A percentile compares a stretch with the other conserved stretches of the same genome.
Conservation (phyloP, 805 yeast genomes). For the Danielia oregonensis region DNA sequence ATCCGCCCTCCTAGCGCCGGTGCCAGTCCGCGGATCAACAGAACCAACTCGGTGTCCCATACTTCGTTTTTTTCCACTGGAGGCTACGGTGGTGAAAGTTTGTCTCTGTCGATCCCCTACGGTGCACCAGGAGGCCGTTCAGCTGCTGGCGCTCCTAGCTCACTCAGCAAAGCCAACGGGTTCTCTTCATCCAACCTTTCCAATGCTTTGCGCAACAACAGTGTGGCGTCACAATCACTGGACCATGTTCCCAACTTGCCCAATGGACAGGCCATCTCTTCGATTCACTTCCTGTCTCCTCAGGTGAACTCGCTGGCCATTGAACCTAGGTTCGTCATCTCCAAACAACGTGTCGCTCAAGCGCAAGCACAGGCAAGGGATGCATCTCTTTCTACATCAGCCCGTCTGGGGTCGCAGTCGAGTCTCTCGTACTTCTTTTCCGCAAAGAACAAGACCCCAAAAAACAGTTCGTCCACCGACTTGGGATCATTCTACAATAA, state of each 20-base stretch:
- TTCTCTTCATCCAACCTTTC: slow-evolving; percentile 10
- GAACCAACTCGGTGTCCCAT: slow-evolving; percentile 39
- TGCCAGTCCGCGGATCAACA: slow-evolving; percentile 39
- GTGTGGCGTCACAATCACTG: slow-evolving; percentile 10
- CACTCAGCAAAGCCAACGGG: slow-evolving; percentile 6
- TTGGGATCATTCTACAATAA: slow-evolving; percentile 41
- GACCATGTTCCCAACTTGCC: slow-evolving; percentile 47
- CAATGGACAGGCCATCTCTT: slow-evolving; percentile 55
- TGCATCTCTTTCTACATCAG: slow-evolving; percentile 27
- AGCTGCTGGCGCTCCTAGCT: slow-evolving; percentile 5
- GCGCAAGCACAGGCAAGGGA: slow-evolving; percentile 29
- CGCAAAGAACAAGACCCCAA: slow-evolving; percentile 33
- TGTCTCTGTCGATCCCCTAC: slow-evolving; percentile 64
- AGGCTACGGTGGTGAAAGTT: slow-evolving; percentile 36
- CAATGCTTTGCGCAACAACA: slow-evolving; percentile 10
- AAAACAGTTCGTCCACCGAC: slow-evolving; percentile 33
- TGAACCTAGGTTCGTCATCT: slow-evolving; percentile 84
- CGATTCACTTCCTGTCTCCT: slow-evolving; percentile 71
- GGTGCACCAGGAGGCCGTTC: slow-evolving; percentile 63
- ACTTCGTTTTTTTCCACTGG: slow-evolving; percentile 33
- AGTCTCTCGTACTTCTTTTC: slow-evolving; percentile 49
- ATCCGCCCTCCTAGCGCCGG: slow-evolving; percentile 17
- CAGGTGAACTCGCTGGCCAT: slow-evolving; percentile 54
- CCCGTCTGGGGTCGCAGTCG: slow-evolving; percentile 41
- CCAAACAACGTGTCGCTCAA: slow-evolving; percentile 64